Base-by-base conservation (phyloP, 2,329 filamentous ascomycete genomes). In the Fusarium sp. region DNA sequence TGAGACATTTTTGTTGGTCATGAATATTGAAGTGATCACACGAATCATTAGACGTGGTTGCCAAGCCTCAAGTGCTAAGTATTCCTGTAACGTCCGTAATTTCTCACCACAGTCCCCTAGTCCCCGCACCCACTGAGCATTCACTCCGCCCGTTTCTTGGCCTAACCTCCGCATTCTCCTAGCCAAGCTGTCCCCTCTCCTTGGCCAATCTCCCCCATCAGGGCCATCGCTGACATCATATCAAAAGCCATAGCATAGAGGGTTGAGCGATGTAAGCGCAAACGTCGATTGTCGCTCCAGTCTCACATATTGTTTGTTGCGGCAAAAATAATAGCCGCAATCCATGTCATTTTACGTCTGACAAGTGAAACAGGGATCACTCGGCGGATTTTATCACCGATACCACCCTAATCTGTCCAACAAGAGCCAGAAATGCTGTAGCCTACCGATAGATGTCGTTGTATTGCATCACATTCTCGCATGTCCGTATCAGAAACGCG, bases 401-500 rank as follows among this genome's bases (percentile, higher is more conserved):
- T 64, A 64, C 61, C 9, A 65, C 62, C 45, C 52, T 33, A 39
- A 49, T 17, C 36, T 3, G 19, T 46, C 21, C 34, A 34, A 19
- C 19, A n/a, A 17, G 10, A 28, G 9, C 19, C 14, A 15, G 24
- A 11, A 57, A 50, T 15, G 33, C 17, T 39, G 44, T 11, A 46
- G 21, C 22, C 36, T 31, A 19, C 19, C 19, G 19, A 19, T 19
- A 19, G 39, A 34, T 31, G 21, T 55, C 17, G 49, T 49, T 28
- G 40, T 38, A 56, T 51, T 51, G 45, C 60, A 65, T 65, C 60
- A 59, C 14, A 17, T 17, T 11, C 34, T 43, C 47, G 9, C 34
- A n/a, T 15, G 11, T 9, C 22, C 17, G 44, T 43, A 36, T 44
- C 33, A 57, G 14, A 51, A 58, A 6, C n/a, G 8, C 24, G 31